Evolutionary conservation across 2,329 filamentous ascomycete species (phyloP), one percentile per base, ranked within the genome.

Genomic region (Monosporascus cannonballus): DNA sequence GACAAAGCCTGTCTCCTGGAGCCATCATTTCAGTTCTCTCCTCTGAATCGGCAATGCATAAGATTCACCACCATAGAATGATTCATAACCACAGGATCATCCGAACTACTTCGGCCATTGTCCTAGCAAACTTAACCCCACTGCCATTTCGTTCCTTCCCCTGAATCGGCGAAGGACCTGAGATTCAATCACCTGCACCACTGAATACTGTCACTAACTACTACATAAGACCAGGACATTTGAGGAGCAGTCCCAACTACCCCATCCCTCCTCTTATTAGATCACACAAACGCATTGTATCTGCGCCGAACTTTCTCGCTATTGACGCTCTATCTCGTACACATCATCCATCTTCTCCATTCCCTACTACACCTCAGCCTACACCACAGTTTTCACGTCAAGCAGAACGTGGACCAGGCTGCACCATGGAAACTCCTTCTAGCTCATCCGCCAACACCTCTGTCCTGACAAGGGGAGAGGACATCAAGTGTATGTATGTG

Each of bases 401-500:
- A 20, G 58, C 55, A 20, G 63, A 63, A 38, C 50, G 53, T 15
- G 54, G 51, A 52, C 38, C 47, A 48, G 54, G 47, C 27, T 59
- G 55, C 50, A 44, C 36, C 45, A 67, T 63, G 54, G 58, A 59
- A 4, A 53, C 54, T 14, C 48, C 53, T n/a, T 54, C 57, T 9
- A 51, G 47, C 51, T 55, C 62, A 8, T 55, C 58, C 9, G 53
- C 48, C 41, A 55, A 53, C 42, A 46, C 48, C 38, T 36, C 24
- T 22, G 44, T 53, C 9, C 48, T 58, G 20, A 45, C 60, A 15
- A 51, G 56, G 45, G 57, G 58, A 45, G 56, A 61, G 45, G 62
- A 66, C 6, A 64, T 68, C 15, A 65, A 61, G 24, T 86, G 83
- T 62, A 78, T 82, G 71, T 83, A 79, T 57, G 76, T 79, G 17